phyloP scores from a whole-genome alignment of 352 stramenopile species.

The Globisporangium ultimum region DNA sequence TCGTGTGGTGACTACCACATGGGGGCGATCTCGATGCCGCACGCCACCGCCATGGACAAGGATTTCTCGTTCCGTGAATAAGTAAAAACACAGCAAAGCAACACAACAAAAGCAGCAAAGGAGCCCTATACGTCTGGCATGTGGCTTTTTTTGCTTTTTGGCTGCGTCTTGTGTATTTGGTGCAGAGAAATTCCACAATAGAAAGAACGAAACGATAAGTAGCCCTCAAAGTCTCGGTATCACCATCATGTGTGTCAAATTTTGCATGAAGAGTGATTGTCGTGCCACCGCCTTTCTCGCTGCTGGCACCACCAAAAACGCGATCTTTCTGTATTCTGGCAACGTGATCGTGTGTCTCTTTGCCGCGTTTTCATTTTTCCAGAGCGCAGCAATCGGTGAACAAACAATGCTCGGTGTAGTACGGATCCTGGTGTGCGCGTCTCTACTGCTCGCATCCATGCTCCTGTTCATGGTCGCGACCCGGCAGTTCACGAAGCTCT shows the following conservation, averaged over 20 bases:
- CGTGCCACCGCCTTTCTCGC: background rate
- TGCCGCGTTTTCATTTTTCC: no score
- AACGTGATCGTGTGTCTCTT: no score
- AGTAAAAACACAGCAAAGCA: constrained; percentile 18
- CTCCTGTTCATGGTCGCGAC: background rate
- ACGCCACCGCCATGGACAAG: constrained; percentile 66
- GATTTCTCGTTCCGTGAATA: constrained; percentile 81
- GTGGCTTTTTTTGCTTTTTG: no score
- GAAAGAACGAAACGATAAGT: no score
- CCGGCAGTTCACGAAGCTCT: background rate
- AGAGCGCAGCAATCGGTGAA: no score
- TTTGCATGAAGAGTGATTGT: background rate
- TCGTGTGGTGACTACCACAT: constrained; percentile 88
- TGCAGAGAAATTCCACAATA: no score
- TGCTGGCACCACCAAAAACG: background rate
- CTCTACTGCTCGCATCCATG: background rate
- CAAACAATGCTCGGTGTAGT: background rate
- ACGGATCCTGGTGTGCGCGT: background rate
- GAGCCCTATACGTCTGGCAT: no score
- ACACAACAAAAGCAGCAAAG: no score
- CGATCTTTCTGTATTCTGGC: constrained; percentile 8
- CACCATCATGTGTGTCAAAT: background rate
- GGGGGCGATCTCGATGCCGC: constrained; percentile 71
- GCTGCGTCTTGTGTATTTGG: no score
- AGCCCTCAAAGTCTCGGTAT: background rate